phyloP scores from a whole-genome alignment of 768 basidiomycete genomes.

The Flagelloscypha sp. region DNA sequence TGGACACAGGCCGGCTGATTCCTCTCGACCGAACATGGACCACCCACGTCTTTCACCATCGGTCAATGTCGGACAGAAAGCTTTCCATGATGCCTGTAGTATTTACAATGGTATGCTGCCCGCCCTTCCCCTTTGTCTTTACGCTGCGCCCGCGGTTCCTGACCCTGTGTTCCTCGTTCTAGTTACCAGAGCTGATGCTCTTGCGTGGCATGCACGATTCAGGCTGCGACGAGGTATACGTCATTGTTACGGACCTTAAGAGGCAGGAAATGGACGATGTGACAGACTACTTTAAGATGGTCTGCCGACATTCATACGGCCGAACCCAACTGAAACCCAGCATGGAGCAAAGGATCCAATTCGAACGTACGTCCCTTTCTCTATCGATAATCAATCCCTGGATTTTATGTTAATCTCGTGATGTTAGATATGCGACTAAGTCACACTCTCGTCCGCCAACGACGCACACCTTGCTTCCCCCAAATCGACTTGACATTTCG shows the following conservation, averaged over 20 bases:
- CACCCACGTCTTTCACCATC: conserved; percentile 73
- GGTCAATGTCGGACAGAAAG: conserved; percentile 65
- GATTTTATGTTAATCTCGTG: no score
- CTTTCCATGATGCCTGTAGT: conserved; percentile 74
- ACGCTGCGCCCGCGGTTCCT: no score
- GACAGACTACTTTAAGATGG: conserved; percentile 71
- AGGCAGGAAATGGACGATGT: conserved; percentile 75
- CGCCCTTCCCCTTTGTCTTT: conserved; percentile 1
- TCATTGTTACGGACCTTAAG: conserved; percentile 75
- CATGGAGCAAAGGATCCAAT: conserved; percentile 58
- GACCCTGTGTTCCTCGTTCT: conserved; percentile 7
- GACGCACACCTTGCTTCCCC: conserved; percentile 72
- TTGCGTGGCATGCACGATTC: conserved; percentile 74
- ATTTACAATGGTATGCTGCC: conserved; percentile 59
- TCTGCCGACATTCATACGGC: conserved; percentile 57
- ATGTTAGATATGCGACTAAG: conserved; percentile 54
- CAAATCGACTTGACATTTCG: conserved; percentile 75
- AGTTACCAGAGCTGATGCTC: conserved; percentile 77
- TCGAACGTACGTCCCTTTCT: conserved; percentile 48
- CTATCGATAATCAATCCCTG: conserved; percentile 5
- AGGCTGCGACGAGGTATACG: conserved; percentile 70
- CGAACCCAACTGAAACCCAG: conserved; percentile 53
- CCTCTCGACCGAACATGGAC: conserved; percentile 79
- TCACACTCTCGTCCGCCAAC: conserved; percentile 58
- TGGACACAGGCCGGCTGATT: conserved; percentile 70